A percentile compares a stretch with the other conserved stretches of the same genome.
Conservation (phyloP, 805 yeast genomes). For the Saccharomycodes ludwigii region DNA sequence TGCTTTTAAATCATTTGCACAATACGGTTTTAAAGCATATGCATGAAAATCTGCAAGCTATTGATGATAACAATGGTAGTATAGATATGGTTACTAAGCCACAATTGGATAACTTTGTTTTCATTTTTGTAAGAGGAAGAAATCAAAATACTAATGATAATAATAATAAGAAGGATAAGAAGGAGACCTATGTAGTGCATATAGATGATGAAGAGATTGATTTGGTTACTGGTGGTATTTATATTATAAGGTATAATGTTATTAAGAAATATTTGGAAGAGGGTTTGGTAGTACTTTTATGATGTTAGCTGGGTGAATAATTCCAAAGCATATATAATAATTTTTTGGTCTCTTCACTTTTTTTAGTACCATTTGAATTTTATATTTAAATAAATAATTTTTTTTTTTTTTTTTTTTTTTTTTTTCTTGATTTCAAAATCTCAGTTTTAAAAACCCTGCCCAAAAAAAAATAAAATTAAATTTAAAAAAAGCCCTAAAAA, state of each 20-base stretch:
- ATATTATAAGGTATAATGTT: constrained; percentile 57
- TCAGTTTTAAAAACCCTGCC: not conserved
- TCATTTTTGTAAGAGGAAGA: constrained; percentile 29
- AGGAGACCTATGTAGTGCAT: constrained; percentile 24
- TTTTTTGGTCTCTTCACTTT: not conserved
- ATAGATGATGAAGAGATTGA: constrained; percentile 47
- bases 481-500: constrained; percentile 1
- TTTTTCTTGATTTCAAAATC: not conserved
- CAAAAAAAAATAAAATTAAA: not conserved
- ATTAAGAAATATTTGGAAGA: constrained; percentile 28
- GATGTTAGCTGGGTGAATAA: not conserved
- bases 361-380: not conserved
- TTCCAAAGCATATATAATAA: not conserved
- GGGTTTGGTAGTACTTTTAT: constrained; percentile 34
- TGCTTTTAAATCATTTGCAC: constrained; percentile 54
- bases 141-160: constrained; percentile 9
- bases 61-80: constrained; percentile 64
- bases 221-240: constrained; percentile 51
- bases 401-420: not conserved
- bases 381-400: not conserved
- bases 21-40: constrained; percentile 51
- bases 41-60: constrained; percentile 55
- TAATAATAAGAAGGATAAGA: constrained; percentile 25
- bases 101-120: constrained; percentile 64
- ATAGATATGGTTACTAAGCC: constrained; percentile 73